Conservation (phyloP, 1,139 yeast species). For the Diutina ranongensis region DNA sequence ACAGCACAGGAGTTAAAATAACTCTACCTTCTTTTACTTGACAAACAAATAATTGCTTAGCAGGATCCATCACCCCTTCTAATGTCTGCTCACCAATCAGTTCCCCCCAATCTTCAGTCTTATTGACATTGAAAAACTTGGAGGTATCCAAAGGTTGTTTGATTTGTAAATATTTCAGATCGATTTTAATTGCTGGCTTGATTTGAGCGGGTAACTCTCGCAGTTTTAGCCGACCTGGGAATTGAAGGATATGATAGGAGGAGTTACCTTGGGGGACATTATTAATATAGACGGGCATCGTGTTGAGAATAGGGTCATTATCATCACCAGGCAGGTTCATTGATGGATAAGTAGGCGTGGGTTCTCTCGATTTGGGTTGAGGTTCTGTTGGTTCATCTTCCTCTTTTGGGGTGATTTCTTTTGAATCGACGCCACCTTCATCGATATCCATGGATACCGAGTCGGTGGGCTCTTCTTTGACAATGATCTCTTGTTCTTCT, state of each 20-base stretch:
- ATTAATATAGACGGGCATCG: background rate
- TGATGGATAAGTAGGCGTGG: background rate
- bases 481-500: slow-evolving; percentile 2
- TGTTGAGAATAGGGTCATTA: slow-evolving; percentile 1
- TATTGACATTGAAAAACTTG: slow-evolving; percentile 5
- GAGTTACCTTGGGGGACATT: background rate
- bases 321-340: background rate
- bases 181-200: slow-evolving; percentile 1
- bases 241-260: background rate
- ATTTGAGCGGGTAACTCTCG: background rate
- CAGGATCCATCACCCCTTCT: slow-evolving; percentile 2
- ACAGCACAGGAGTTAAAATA: slow-evolving; percentile 1
- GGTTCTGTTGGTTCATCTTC: background rate
- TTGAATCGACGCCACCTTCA: background rate
- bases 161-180: slow-evolving; percentile 1
- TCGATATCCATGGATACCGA: background rate
- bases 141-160: slow-evolving; percentile 4
- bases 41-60: background rate
- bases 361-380: background rate
- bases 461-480: background rate
- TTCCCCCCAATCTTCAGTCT: slow-evolving; percentile 4
- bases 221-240: slow-evolving; percentile 3
- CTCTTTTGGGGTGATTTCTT: background rate
- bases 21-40: background rate
- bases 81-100: slow-evolving; percentile 1